Conservation (phyloP, 306 rosid species). For the Pyrus communis region DNA sequence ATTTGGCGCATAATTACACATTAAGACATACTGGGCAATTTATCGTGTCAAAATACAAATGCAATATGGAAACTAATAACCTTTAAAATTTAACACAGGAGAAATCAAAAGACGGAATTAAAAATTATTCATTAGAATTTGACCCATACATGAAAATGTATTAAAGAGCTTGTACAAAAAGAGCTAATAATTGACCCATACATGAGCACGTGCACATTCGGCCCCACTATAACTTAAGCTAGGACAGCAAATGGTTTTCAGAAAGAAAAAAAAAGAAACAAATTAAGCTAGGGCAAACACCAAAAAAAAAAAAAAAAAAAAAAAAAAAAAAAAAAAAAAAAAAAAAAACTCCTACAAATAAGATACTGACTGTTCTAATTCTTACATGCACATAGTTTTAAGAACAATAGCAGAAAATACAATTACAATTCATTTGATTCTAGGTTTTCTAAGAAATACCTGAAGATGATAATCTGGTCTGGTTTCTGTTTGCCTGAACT, state of each 20-base stretch:
- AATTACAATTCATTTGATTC: not conserved
- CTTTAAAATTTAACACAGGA: not conserved
- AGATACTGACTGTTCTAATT: not conserved
- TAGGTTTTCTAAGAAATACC: constrained; percentile 24
- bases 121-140: not conserved
- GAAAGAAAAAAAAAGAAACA: no score
- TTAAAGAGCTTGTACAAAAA: not conserved
- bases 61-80: not conserved
- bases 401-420: not conserved
- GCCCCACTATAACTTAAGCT: not conserved
- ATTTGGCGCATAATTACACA: no score
- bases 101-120: not conserved
- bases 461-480: constrained; percentile 76
- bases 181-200: not conserved
- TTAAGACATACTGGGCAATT: not conserved
- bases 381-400: not conserved
- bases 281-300: not conserved
- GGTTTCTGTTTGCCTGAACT: constrained; percentile 79
- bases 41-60: not conserved
- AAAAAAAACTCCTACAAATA: not conserved
- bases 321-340: no score
- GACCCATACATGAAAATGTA: no score
- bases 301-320: no score
- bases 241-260: not conserved
- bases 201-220: not conserved